Conservation (phyloP, 768 basidiomycete species). For the Tephrocybe sp. region DNA sequence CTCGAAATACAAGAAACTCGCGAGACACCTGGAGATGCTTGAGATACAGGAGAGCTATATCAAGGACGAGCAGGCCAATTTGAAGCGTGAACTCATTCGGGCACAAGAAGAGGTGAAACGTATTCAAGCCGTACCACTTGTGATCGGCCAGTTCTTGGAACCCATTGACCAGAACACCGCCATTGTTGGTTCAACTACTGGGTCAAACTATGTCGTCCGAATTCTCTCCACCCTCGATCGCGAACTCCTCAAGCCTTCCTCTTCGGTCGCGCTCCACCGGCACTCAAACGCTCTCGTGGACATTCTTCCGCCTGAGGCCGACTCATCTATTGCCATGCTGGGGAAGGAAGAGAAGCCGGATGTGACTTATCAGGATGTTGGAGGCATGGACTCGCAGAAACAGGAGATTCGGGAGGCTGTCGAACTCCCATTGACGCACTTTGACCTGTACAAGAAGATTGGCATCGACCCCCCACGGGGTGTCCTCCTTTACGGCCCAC, state of each 20-base stretch:
- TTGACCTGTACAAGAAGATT: conserved; percentile 98
- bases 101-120: conserved; percentile 99
- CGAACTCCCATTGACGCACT: conserved; percentile 94
- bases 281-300: conserved; percentile 99
- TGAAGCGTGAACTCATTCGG: conserved; percentile 96
- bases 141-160: conserved; percentile 99
- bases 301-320: conserved; percentile 97
- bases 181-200: conserved; percentile 97
- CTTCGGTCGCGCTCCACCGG: conserved; percentile 96
- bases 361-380: conserved; percentile 90
- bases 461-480: conserved; percentile 99
- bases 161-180: conserved; percentile 97
- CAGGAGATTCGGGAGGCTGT: conserved; percentile 99
- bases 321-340: conserved; percentile 95
- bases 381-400: conserved; percentile 97
- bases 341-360: conserved; percentile 94
- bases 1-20: conserved; percentile 95
- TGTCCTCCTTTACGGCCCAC: conserved; percentile 95
- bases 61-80: conserved; percentile 97
- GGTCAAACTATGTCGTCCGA: conserved; percentile 96
- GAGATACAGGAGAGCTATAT: conserved; percentile 96
- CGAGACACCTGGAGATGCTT: conserved; percentile 93
- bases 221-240: conserved; percentile 96
- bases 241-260: conserved; percentile 94
- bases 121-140: conserved; percentile 97